phyloP scores from a whole-genome alignment of 106 monocot genomes.

The Phalaenopsis equestris region DNA sequence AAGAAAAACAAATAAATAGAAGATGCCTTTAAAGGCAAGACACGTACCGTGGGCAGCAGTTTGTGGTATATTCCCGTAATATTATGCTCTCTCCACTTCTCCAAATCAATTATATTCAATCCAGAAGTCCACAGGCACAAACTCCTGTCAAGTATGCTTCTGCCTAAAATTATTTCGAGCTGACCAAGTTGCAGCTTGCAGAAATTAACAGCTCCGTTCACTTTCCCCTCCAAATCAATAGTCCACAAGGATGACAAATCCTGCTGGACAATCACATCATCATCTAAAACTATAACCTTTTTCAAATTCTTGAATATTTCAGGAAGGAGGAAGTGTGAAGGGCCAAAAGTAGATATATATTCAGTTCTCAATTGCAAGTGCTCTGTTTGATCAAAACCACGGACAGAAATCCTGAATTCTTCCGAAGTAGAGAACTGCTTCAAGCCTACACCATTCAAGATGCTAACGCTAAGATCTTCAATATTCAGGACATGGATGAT shows the following conservation, averaged over 20 bases:
- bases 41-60: conserved; percentile 22
- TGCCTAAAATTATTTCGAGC: conserved; percentile 30
- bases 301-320: conserved; percentile 47
- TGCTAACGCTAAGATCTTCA: conserved; percentile 34
- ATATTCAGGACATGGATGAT: conserved; percentile 46
- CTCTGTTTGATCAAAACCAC: conserved; percentile 20
- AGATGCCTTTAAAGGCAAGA: neutral
- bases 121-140: conserved; percentile 47
- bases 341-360: conserved; percentile 38
- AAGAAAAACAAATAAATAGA: too few relatives aligned
- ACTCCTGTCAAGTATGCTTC: conserved; percentile 8
- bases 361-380: conserved; percentile 35
- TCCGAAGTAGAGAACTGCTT: conserved; percentile 38
- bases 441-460: neutral
- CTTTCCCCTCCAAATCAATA: conserved; percentile 40
- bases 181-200: conserved; percentile 35
- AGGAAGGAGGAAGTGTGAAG: conserved; percentile 40
- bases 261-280: conserved; percentile 52
- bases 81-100: conserved; percentile 39
- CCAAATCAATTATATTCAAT: conserved; percentile 43
- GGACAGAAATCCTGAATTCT: conserved; percentile 55
- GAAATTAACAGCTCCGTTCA: conserved; percentile 33
- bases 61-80: conserved; percentile 29
- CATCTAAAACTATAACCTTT: conserved; percentile 47
- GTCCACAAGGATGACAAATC: conserved; percentile 42